Base-by-base conservation (phyloP, 192 early-diverging fungal species). In the Linnemannia zychae region DNA sequence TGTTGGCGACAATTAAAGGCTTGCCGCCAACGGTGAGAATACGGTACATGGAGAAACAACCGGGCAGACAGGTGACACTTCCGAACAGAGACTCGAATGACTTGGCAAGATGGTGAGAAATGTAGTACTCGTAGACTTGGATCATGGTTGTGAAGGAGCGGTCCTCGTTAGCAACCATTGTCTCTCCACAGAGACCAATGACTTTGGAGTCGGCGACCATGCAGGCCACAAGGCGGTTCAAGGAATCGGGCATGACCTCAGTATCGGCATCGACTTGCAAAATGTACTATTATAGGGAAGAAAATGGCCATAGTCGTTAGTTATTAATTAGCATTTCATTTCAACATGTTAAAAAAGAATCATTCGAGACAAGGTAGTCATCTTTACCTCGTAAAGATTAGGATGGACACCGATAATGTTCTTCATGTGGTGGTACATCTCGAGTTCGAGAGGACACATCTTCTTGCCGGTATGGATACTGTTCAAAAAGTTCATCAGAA, bases 261-360 rank as follows among this genome's bases (percentile, higher is more conserved):
- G 98, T 99, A 82, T 99, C 98, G 37, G 98, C 97, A 89, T 99
- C 98, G n/a, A 99, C 95, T 94, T 97, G 97, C 75, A 99, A 93
- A 75, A 97, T 93, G 85, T 93, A 98, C 90, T 99, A 97, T 53
- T 88, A 96, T 46, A 16, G 52, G 38, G 1, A 81, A 63, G 16
- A 57, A 67, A 75, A 74, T n/a, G 67, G 75, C 6, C 28, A 33
- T 6, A 22, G 31, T 66, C 13, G 20, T 46, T 66, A 75, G 33
- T 20, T 47, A 11, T 34, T 49, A 31, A 49, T 12, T 40, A n/a
- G 33, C 28, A 52, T 9, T 44, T 52, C 17, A 63, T 63, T 15
- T 20, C 7, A 22, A 2, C 17, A 22, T 31, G 6, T 28, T 71
- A 31, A 40, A 52, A 72, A 24, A 71, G 33, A 33, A 17, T 44